These are phyloP conservation scores for Bromus sterilis DNA, from an alignment of 176 grass and related monocot genomes.

Conservation along the genomic window DNA sequence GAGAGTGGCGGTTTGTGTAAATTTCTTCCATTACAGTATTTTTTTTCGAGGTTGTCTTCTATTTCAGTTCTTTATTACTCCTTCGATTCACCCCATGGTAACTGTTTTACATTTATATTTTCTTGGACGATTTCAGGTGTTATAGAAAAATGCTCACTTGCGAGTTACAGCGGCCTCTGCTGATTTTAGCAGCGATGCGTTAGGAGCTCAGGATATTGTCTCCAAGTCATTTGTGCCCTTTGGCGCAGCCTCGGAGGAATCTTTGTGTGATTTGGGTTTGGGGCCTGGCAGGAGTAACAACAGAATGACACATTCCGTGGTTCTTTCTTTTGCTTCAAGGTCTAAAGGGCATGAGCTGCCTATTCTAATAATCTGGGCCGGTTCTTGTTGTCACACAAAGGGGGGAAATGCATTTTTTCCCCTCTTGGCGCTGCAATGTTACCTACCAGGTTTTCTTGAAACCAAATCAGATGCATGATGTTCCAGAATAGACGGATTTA, in stretches of 20 bases:
- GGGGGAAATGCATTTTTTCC: neutral
- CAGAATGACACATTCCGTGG: neutral
- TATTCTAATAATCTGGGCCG: neutral
- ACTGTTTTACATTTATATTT: neutral
- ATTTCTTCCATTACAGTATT: neutral
- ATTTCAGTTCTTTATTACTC: neutral
- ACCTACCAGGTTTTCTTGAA: neutral
- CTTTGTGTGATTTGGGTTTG: neutral
- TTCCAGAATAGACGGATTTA: neutral
- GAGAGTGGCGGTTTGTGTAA: neutral
- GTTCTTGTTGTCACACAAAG: conserved; percentile 29
- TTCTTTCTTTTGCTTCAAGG: neutral
- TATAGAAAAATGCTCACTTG: neutral
- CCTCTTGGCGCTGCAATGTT: neutral
- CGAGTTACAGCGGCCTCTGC: neutral
- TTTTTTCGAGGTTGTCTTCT: neutral
- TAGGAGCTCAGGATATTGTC: neutral
- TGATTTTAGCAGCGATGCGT: neutral
- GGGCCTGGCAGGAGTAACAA: neutral
- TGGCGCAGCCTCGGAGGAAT: neutral
- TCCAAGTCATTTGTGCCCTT: neutral
- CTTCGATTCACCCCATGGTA: neutral
- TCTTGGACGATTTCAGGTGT: neutral
- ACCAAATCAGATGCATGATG: neutral
- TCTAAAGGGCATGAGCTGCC: neutral